phyloP scores from a whole-genome alignment of 2,329 filamentous ascomycete genomes.

The Fusarium citri region DNA sequence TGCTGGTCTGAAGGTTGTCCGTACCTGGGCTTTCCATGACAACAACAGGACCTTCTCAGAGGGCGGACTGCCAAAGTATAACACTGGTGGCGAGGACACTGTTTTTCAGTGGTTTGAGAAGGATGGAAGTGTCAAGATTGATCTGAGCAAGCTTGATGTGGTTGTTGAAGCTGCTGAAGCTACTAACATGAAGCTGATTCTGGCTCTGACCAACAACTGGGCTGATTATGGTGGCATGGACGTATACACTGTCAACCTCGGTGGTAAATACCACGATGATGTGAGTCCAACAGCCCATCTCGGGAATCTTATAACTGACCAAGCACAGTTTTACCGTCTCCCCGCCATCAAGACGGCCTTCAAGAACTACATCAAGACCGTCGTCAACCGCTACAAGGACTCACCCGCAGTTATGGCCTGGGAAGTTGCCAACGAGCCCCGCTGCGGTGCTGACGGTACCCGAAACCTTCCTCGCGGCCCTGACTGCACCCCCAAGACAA shows the following conservation, averaged over 20 bases:
- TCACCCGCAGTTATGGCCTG: slow-evolving; percentile 73
- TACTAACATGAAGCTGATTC: slow-evolving; percentile 63
- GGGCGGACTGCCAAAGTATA: slow-evolving; percentile 58
- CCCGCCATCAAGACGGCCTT: slow-evolving; percentile 64
- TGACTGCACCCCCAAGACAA: slow-evolving; percentile 55
- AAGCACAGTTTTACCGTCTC: slow-evolving; percentile 58
- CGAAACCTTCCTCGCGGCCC: slow-evolving; percentile 59
- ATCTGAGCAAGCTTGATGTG: slow-evolving; percentile 25
- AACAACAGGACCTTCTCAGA: slow-evolving; percentile 19
- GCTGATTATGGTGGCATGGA: slow-evolving; percentile 71
- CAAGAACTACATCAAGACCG: slow-evolving; percentile 68
- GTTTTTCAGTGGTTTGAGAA: slow-evolving; percentile 51
- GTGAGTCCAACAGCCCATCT: not conserved
- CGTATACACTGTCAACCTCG: slow-evolving; percentile 67
- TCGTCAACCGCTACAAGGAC: slow-evolving; percentile 69
- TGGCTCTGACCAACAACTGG: slow-evolving; percentile 69
- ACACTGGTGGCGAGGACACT: slow-evolving; percentile 57
- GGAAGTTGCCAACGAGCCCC: slow-evolving; percentile 74
- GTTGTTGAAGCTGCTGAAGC: slow-evolving; percentile 56
- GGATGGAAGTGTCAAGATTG: slow-evolving; percentile 29
- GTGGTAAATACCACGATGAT: slow-evolving; percentile 59
- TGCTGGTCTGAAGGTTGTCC: slow-evolving; percentile 25
- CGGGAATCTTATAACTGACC: rapidly evolving
- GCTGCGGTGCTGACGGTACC: slow-evolving; percentile 59
- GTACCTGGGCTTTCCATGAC: slow-evolving; percentile 32